phyloP scores from a whole-genome alignment of 2,329 filamentous ascomycete genomes.

The Chaetomiaceae sp. region DNA sequence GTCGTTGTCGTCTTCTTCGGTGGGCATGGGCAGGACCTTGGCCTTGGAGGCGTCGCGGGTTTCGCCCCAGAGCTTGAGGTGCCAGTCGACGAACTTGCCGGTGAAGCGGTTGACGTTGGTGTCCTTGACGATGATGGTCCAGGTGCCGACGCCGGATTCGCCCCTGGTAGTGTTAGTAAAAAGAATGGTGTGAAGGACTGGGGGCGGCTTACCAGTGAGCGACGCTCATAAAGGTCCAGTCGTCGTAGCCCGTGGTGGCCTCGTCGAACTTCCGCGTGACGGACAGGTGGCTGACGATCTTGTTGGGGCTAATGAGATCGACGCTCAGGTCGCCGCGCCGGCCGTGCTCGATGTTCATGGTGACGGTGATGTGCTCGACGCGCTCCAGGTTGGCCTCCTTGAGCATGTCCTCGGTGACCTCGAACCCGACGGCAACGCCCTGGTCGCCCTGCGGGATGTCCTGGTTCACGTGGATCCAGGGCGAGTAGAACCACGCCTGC shows the following conservation, averaged over 20 bases:
- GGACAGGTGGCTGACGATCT: constrained; percentile 78
- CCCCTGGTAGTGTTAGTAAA: constrained; percentile 57
- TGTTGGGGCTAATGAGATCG: constrained; percentile 79
- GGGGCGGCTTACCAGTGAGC: constrained; percentile 71
- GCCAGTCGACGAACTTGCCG: constrained; percentile 86
- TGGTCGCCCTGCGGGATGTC: constrained; percentile 78
- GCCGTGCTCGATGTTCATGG: constrained; percentile 90
- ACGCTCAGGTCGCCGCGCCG: constrained; percentile 89
- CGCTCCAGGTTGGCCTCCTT: constrained; percentile 77
- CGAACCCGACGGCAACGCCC: constrained; percentile 74
- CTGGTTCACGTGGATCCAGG: constrained; percentile 87
- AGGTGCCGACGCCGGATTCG: constrained; percentile 79
- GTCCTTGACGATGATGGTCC: constrained; percentile 89
- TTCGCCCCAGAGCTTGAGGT: constrained; percentile 91
- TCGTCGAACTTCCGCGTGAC: constrained; percentile 68
- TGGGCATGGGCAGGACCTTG: constrained; percentile 72
- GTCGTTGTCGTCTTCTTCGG: constrained; percentile 76
- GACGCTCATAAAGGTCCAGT: constrained; percentile 99
- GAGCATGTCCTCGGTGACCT: constrained; percentile 77
- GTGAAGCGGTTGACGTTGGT: constrained; percentile 69
- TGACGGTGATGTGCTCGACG: constrained; percentile 91
- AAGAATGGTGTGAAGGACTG: neutral
- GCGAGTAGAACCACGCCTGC: constrained; percentile 90
- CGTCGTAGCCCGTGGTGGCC: constrained; percentile 66
- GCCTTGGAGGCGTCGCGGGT: constrained; percentile 71